Base-by-base conservation (phyloP, 345 rosid species). In the Linum usitatissimum region DNA sequence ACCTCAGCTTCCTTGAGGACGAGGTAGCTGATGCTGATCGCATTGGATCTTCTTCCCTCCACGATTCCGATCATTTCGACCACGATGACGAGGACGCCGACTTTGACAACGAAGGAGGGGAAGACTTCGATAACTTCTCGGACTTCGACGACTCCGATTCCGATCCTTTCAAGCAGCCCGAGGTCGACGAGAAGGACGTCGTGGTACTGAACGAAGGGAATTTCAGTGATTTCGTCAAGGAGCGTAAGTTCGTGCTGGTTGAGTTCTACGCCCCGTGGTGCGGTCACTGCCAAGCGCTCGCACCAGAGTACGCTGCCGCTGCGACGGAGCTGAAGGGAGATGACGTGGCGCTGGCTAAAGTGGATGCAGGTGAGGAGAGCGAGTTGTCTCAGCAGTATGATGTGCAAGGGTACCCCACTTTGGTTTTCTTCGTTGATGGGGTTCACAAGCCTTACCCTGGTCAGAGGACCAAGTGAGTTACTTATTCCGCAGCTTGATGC, bases 251-350 rank as follows among this genome's bases (percentile, higher is more conserved):
- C 72, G 99, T 90, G 18, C 77, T 94, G 97, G 95, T 94, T 18
- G 97, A 94, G 66, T 94, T 94, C 76, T 94, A 94, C 76, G 97
- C 99, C 9, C 95, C 99, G 5, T 94, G 99, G 99, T 94, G 99
- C 57, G 99, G 99, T 2, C 97, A 93, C 62, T 93, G 99, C 68
- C 94, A 93, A 74, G 74, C 95, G 38, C 76, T 93, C 60, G 97
- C 99, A 68, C 99, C 99, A 13, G 99, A 94, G 68, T 94, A 90
- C 17, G 96, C 97, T 6, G 96, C 99, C 19, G 97, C 97, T 0
- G 99, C 97, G n/a, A 84, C 99, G 30, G 96, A 83, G 71, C 75
- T 94, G 20, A 94, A 87, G 5, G 63, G 7, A 18, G 81, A 79
- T 59, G 87, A 75, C 21, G 96, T 90, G 55, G 82, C 67, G 66